A percentile compares a stretch with the other conserved stretches of the same genome.
Conservation (phyloP, 352 stramenopile species). For the Plasmopara muralis region DNA sequence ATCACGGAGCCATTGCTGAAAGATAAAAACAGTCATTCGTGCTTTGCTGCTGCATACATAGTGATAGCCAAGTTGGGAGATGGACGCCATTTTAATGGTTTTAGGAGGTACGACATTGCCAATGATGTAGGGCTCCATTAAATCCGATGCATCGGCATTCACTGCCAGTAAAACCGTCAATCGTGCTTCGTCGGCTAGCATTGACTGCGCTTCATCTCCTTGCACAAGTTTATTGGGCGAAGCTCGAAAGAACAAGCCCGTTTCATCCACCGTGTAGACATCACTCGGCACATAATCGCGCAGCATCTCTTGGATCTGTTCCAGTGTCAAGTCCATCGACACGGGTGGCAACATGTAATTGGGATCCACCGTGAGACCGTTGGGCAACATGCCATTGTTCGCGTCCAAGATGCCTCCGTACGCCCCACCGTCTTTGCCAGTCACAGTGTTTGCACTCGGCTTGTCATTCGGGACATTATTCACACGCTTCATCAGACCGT, state of each 20-base stretch:
- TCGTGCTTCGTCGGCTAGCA: slow-evolving; percentile 65
- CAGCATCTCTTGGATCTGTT: slow-evolving; percentile 82
- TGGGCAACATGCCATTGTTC: slow-evolving; percentile 43
- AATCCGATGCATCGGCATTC: slow-evolving; percentile 71
- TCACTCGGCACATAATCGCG: slow-evolving; percentile 77
- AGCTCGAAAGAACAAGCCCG: slow-evolving; percentile 78
- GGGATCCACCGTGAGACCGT: slow-evolving; percentile 41
- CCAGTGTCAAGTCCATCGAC: slow-evolving; percentile 72
- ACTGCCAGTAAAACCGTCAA: slow-evolving; percentile 67
- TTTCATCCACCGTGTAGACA: slow-evolving; percentile 85
- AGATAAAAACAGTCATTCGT: slow-evolving; percentile 86
- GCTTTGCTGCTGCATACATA: slow-evolving; percentile 80
- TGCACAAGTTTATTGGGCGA: slow-evolving; percentile 81
- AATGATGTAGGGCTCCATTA: slow-evolving; percentile 85
- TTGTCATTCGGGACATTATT: slow-evolving; percentile 40
- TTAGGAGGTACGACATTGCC: slow-evolving; percentile 64
- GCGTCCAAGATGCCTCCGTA: slow-evolving; percentile 42
- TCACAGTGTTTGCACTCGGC: neutral
- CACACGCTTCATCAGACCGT: slow-evolving; percentile 69
- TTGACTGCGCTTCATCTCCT: slow-evolving; percentile 66
- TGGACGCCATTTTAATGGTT: slow-evolving; percentile 74
- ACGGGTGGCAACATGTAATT: slow-evolving; percentile 76
- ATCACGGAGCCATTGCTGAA: slow-evolving; percentile 82
- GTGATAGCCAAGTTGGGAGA: slow-evolving; percentile 78
- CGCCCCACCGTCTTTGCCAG: slow-evolving; percentile 19